Conservation (phyloP, 2,329 filamentous ascomycete genomes). For the Penicillium nordicum region DNA sequence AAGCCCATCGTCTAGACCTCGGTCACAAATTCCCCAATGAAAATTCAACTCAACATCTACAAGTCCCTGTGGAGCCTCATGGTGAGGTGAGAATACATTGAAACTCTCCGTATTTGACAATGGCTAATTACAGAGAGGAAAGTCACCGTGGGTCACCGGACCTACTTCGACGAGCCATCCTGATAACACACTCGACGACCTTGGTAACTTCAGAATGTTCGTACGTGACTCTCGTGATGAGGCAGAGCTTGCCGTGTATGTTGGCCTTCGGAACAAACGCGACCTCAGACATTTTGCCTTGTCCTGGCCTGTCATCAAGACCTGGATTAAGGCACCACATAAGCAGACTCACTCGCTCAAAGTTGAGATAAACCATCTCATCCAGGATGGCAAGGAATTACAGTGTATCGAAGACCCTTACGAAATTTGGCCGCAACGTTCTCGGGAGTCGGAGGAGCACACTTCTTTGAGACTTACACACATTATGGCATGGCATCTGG, state of each 20-base stretch:
- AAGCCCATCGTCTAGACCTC: no score
- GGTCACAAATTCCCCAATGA: background rate
- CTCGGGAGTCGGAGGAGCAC: background rate
- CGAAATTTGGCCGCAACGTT: background rate
- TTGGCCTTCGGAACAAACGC: background rate
- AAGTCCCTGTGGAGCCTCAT: no score
- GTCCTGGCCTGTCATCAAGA: background rate
- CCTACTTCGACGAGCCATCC: background rate
- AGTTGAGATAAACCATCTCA: background rate
- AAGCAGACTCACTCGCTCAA: background rate
- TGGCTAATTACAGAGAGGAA: background rate
- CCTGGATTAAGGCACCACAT: background rate
- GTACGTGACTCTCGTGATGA: background rate
- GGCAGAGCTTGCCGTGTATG: background rate
- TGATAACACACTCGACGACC: background rate
- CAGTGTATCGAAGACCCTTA: background rate
- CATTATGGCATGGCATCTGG: background rate
- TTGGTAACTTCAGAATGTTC: background rate
- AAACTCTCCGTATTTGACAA: background rate
- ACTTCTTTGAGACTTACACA: background rate
- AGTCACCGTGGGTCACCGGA: background rate
- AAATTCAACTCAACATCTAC: background rate
- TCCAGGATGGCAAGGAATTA: background rate
- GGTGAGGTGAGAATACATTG: background rate
- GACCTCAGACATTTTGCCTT: conserved; percentile 1